These are phyloP conservation scores for Digitaria exilis DNA, from an alignment of 202 grass and related monocot species.

Conservation along the genomic window DNA sequence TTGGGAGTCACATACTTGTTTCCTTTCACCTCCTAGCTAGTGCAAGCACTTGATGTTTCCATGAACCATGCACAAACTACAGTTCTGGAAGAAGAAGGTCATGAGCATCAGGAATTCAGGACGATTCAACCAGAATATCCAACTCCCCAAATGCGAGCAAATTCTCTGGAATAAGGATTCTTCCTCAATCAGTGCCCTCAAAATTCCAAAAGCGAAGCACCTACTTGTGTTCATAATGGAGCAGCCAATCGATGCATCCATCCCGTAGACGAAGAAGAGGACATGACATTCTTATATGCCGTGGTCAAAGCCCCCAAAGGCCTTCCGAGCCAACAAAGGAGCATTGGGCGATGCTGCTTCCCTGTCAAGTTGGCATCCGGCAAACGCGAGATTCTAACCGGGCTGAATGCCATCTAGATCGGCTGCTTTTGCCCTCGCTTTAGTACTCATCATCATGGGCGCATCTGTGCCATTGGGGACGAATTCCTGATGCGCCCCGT, in stretches of 20 bases:
- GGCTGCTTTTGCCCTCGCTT: constrained; percentile 35
- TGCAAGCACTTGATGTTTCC: background rate
- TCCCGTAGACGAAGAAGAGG: background rate
- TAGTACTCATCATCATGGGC: constrained; percentile 18
- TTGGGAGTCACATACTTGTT: background rate
- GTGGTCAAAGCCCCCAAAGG: constrained; percentile 38
- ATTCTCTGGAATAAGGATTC: constrained; percentile 27
- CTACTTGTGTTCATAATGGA: constrained; percentile 41
- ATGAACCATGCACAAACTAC: background rate
- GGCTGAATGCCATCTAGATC: constrained; percentile 22
- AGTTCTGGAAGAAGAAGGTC: background rate
- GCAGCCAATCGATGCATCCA: background rate
- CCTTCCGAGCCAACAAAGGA: constrained; percentile 30
- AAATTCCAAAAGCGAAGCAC: constrained; percentile 42
- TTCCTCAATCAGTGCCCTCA: constrained; percentile 41
- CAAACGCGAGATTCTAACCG: constrained; percentile 35
- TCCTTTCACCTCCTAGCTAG: background rate
- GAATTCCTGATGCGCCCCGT: constrained; percentile 6
- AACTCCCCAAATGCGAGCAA: constrained; percentile 6
- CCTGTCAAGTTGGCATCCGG: constrained; percentile 42
- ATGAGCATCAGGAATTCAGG: background rate
- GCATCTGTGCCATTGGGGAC: constrained; percentile 32
- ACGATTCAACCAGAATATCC: constrained; percentile 29
- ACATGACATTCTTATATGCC: constrained; percentile 23
- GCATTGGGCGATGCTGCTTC: constrained; percentile 33